phyloP scores from a whole-genome alignment of 208 protist genomes.

The Wallacemonas sp. region DNA sequence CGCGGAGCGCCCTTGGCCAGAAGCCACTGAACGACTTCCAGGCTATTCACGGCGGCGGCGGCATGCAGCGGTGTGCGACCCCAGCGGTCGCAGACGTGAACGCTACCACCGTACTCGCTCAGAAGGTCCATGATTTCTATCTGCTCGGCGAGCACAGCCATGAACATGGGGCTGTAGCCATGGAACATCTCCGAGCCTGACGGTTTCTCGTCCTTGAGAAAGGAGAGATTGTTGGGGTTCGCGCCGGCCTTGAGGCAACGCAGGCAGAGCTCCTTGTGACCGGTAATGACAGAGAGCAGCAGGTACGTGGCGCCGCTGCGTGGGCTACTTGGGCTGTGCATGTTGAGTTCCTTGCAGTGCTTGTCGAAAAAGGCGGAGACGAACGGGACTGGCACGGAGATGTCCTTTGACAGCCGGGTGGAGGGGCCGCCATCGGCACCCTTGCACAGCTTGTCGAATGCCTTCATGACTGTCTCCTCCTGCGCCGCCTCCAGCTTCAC shows the following conservation, averaged over 20 bases:
- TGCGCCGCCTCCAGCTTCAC: slow-evolving; percentile 52
- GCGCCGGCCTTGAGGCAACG: slow-evolving; percentile 74
- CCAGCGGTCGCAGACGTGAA: slow-evolving; percentile 88
- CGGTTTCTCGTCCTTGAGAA: slow-evolving; percentile 63
- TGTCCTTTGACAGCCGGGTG: slow-evolving; percentile 31
- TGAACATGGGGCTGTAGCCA: slow-evolving; percentile 87
- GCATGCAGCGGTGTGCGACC: slow-evolving; percentile 84
- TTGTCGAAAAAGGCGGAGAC: slow-evolving; percentile 75
- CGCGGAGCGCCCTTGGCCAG: slow-evolving; percentile 67
- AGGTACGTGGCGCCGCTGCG: slow-evolving; percentile 74
- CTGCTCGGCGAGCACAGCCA: slow-evolving; percentile 74
- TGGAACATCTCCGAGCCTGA: slow-evolving; percentile 78
- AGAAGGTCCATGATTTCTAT: slow-evolving; percentile 70
- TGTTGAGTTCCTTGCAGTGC: slow-evolving; percentile 58
- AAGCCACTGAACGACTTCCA: slow-evolving; percentile 75
- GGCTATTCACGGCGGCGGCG: slow-evolving; percentile 67
- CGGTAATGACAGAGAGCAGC: slow-evolving; percentile 73
- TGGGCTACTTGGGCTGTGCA: slow-evolving; percentile 23
- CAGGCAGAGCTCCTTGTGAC: slow-evolving; percentile 54
- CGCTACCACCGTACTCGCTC: slow-evolving; percentile 55
- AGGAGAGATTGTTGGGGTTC: slow-evolving; percentile 86
- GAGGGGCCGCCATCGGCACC: slow-evolving; percentile 14
- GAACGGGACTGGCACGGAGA: slow-evolving; percentile 68
- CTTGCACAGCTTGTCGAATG: slow-evolving; percentile 57
- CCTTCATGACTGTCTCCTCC: slow-evolving; percentile 60